Percentiles rank a stretch among this genome's conserved stretches.
phyloP scores from a whole-genome alignment of 2,329 filamentous ascomycete species.

The Trichoderma semiorbis region DNA sequence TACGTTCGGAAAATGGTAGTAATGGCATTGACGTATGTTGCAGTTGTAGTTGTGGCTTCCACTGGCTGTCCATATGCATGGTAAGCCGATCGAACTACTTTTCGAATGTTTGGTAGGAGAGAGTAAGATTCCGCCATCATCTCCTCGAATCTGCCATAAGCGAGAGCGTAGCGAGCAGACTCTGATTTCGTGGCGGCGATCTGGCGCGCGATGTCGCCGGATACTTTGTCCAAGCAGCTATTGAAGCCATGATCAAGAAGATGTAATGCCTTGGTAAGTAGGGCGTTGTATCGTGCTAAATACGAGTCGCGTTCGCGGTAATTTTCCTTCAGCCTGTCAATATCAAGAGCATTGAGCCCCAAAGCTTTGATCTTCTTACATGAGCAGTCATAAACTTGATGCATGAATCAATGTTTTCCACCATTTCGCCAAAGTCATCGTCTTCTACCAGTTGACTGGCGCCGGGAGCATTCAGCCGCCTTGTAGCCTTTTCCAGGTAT shows the following conservation, averaged over 20 bases:
- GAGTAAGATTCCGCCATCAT: constrained; percentile 55
- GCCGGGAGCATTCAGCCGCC: constrained; percentile 86
- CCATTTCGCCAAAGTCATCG: constrained; percentile 81
- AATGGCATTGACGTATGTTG: constrained; percentile 53
- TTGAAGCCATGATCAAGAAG: constrained; percentile 58
- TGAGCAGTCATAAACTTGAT: constrained; percentile 89
- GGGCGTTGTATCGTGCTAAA: constrained; percentile 77
- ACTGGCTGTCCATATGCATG: constrained; percentile 48
- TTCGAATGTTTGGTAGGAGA: constrained; percentile 54
- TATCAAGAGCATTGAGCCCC: not conserved
- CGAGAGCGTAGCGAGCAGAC: constrained; percentile 56
- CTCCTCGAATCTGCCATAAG: constrained; percentile 58
- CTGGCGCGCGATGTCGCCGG: constrained; percentile 52
- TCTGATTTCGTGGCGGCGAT: constrained; percentile 55
- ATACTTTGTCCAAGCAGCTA: constrained; percentile 50
- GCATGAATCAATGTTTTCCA: constrained; percentile 83
- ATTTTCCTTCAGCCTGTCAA: constrained; percentile 50
- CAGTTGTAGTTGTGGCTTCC: constrained; percentile 41
- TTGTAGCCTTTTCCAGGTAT: constrained; percentile 86
- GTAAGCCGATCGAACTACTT: constrained; percentile 49
- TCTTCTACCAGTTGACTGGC: constrained; percentile 81
- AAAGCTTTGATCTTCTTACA: constrained; percentile 44
- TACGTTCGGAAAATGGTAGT: constrained; percentile 55
- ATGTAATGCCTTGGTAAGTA: constrained; percentile 66
- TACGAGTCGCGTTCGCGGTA: constrained; percentile 89